These are phyloP conservation scores for Litsea cubeba DNA, from an alignment of 164 flowering plant species.

Conservation along the genomic window DNA sequence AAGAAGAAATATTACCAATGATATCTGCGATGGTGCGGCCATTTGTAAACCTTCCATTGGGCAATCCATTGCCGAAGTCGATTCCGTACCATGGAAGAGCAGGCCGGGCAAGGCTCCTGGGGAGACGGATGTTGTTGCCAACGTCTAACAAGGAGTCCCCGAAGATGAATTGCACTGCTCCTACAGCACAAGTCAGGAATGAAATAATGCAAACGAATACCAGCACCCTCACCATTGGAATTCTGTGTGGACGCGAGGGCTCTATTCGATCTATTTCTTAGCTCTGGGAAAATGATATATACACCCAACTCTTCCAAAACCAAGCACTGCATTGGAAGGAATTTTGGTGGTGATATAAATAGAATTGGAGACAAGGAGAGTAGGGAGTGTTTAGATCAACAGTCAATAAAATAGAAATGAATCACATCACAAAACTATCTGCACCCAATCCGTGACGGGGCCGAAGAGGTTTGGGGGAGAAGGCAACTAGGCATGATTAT, in stretches of 20 bases:
- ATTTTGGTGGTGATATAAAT: not conserved
- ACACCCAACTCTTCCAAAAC: not conserved
- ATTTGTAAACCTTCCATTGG: conserved; percentile 88
- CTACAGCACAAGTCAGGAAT: conserved; percentile 32
- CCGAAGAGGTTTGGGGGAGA: no score
- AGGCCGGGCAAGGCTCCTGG: conserved; percentile 69
- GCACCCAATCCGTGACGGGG: no score
- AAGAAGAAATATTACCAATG: conserved; percentile 43
- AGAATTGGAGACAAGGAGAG: not conserved
- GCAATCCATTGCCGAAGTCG: conserved; percentile 89
- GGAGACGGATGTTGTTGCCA: conserved; percentile 63
- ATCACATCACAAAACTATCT: no score
- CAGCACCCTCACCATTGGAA: conserved; percentile 8
- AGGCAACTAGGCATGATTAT: no score
- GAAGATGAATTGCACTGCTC: conserved; percentile 86
- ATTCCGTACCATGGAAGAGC: conserved; percentile 92
- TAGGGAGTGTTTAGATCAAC: conserved; percentile 32
- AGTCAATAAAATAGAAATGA: conserved; percentile 11
- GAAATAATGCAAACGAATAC: conserved; percentile 23
- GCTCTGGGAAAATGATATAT: not conserved
- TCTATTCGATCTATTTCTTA: no score
- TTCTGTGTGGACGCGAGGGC: not conserved
- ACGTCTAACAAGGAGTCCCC: conserved; percentile 96
- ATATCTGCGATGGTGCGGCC: conserved; percentile 94
- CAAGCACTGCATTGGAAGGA: not conserved